A percentile compares a stretch with the other conserved stretches of the same genome.
These are phyloP conservation scores for Monosporascus sp. DNA, from an alignment of 2,329 filamentous ascomycete species.

Conservation along the genomic window DNA sequence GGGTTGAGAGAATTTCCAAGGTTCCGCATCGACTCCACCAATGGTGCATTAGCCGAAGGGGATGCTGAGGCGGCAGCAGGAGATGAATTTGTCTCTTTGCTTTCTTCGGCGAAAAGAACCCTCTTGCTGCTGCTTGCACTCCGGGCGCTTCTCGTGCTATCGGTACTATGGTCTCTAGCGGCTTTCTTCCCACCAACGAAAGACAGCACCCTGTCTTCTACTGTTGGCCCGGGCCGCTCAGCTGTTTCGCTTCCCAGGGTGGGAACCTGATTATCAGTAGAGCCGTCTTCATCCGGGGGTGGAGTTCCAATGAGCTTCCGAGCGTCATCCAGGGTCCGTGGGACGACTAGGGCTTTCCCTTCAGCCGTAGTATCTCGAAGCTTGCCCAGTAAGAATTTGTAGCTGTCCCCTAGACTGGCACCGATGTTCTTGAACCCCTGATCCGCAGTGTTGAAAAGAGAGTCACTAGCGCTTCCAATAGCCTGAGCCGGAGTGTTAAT, in stretches of 20 bases:
- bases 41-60: slow-evolving; percentile 47
- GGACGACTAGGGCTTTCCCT: slow-evolving; percentile 54
- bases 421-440: slow-evolving; percentile 90
- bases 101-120: slow-evolving; percentile 45
- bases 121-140: slow-evolving; percentile 58
- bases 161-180: slow-evolving; percentile 66
- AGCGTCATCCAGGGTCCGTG: slow-evolving; percentile 89
- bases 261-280: slow-evolving; percentile 52
- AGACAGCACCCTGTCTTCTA: slow-evolving; percentile 63
- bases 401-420: slow-evolving; percentile 83
- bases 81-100: slow-evolving; percentile 32
- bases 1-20: slow-evolving; percentile 79
- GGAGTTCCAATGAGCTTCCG: slow-evolving; percentile 79
- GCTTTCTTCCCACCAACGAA: slow-evolving; percentile 62
- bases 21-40: slow-evolving; percentile 76
- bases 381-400: slow-evolving; percentile 87
- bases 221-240: slow-evolving; percentile 24
- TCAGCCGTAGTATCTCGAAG: slow-evolving; percentile 64
- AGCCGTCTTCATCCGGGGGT: slow-evolving; percentile 55
- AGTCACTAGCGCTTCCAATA: slow-evolving; percentile 76
- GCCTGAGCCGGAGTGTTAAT: slow-evolving; percentile 80
- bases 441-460: slow-evolving; percentile 81
- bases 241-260: slow-evolving; percentile 38
- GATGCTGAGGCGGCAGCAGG: slow-evolving; percentile 24
- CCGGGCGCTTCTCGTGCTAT: slow-evolving; percentile 61